Base-by-base conservation (phyloP, 805 yeast genomes). In the Lipomyces yamadae region DNA sequence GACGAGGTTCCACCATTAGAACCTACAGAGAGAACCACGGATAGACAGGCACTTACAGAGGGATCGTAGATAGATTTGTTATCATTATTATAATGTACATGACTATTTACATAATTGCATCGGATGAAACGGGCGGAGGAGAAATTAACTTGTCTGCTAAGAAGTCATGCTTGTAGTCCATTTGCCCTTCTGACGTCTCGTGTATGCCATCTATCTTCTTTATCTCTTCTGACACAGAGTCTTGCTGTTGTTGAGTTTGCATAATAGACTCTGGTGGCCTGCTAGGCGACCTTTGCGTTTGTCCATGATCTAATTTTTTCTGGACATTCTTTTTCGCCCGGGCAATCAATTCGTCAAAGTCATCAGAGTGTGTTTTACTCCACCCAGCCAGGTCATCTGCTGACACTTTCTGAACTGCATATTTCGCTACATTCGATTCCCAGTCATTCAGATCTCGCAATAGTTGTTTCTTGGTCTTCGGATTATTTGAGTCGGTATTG, bases 401-500 rank as follows among this genome's bases (percentile, higher is more conserved):
- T 50, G 72, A 68, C 34, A 66, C 61, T 58, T 35, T 65, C 45
- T 66, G 62, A 42, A 72, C 73, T 4, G 74, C 63, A 50, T 73
- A 72, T 13, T 73, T 70, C n/a, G 68, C 68, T 39, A 72, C 45
- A 4, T 79, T 72, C 7, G 75, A 76, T 73, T 92, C 97, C 96
- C 96, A 90, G 72, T 86, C 85, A 30, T 78, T 75, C 50, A 93
- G 80, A 61, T 83, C 83, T 62, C 82, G 85, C 58, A 85, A 80
- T 59, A 93, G 76, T 4, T 84, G 83, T 50, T 80, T 78, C 30
- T 86, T 87, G 33, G 85, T 77, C 3, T 84, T 84, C 0, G 97
- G 97, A 37, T 80, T 81, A 45, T 84, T 79, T 4, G 92, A 84
- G 74, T 92, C 97, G 55, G 87, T 82, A 73, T 92, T 92, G 11